These are phyloP conservation scores for Hanseniaspora hatyaiensis DNA, from an alignment of 805 yeast species.

Conservation along the genomic window DNA sequence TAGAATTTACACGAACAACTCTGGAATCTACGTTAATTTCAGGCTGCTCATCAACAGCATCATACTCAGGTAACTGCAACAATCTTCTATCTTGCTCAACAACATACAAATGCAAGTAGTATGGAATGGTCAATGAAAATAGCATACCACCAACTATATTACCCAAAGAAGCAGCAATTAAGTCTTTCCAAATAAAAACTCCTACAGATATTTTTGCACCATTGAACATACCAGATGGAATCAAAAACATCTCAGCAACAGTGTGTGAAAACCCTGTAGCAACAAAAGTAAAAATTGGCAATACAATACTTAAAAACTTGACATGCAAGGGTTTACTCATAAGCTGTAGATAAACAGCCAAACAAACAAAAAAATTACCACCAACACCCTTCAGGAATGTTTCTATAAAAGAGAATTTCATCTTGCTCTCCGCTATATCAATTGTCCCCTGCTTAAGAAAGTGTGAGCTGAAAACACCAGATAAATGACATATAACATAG, in stretches of 20 bases:
- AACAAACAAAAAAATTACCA: conserved; percentile 65
- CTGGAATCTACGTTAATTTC: conserved; percentile 66
- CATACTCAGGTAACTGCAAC: conserved; percentile 55
- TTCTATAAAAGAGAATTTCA: conserved; percentile 42
- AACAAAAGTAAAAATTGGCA: conserved; percentile 73
- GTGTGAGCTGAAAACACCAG: conserved; percentile 38
- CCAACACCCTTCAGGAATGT: conserved; percentile 60
- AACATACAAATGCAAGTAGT: conserved; percentile 58
- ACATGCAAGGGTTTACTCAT: conserved; percentile 75
- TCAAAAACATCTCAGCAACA: conserved; percentile 69
- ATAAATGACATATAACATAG: conserved; percentile 48
- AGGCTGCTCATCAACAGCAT: conserved; percentile 70
- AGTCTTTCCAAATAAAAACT: conserved; percentile 55
- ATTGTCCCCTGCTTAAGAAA: conserved; percentile 39
- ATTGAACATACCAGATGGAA: conserved; percentile 56
- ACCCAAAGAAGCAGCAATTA: conserved; percentile 62
- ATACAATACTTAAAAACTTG: conserved; percentile 46
- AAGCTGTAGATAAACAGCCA: conserved; percentile 65
- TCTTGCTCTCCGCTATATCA: conserved; percentile 35
- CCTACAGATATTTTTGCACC: conserved; percentile 55
- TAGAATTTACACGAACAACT: conserved; percentile 44
- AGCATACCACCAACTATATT: conserved; percentile 68
- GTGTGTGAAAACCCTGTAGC: conserved; percentile 66
- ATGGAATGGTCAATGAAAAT: conserved; percentile 55
- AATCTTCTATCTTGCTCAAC: conserved; percentile 58